Percentiles rank a stretch among this genome's conserved stretches.
These are phyloP conservation scores for Penicillium bialowiezense DNA, from an alignment of 495 filamentous ascomycete genomes.

Conservation along the genomic window DNA sequence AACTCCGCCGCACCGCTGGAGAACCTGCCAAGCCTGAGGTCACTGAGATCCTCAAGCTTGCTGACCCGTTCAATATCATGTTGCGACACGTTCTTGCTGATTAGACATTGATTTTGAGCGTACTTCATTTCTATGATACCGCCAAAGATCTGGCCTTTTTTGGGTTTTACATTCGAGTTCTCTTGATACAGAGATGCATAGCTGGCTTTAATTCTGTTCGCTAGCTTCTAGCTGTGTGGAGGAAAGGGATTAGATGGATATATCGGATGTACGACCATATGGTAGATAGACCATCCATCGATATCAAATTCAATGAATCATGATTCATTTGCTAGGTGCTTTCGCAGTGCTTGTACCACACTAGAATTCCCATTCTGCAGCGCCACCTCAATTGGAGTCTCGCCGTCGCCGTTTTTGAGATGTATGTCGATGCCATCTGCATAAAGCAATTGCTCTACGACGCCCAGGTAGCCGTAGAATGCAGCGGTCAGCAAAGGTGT, in stretches of 20 bases:
- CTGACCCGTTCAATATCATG: constrained; percentile 77
- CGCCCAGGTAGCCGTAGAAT: constrained; percentile 12
- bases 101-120: constrained; percentile 28
- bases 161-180: not conserved
- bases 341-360: not conserved
- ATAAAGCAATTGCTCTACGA: constrained; percentile 14
- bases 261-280: not conserved
- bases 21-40: constrained; percentile 86
- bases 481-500: constrained; percentile 23
- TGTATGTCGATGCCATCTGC: constrained; percentile 10
- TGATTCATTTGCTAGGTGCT: not conserved
- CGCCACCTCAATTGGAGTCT: constrained; percentile 8
- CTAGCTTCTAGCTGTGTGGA: not conserved
- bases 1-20: constrained; percentile 76
- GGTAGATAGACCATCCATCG: not conserved
- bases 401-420: not conserved
- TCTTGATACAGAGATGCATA: not conserved
- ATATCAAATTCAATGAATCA: not conserved
- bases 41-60: constrained; percentile 72
- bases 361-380: not conserved
- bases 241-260: constrained; percentile 1
- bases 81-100: constrained; percentile 82
- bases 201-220: not conserved
- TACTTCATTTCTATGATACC: not conserved
- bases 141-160: constrained; percentile 1